Evolutionary conservation across 208 protist species (phyloP).

Genomic region (Leptomonas seymouri): DNA sequence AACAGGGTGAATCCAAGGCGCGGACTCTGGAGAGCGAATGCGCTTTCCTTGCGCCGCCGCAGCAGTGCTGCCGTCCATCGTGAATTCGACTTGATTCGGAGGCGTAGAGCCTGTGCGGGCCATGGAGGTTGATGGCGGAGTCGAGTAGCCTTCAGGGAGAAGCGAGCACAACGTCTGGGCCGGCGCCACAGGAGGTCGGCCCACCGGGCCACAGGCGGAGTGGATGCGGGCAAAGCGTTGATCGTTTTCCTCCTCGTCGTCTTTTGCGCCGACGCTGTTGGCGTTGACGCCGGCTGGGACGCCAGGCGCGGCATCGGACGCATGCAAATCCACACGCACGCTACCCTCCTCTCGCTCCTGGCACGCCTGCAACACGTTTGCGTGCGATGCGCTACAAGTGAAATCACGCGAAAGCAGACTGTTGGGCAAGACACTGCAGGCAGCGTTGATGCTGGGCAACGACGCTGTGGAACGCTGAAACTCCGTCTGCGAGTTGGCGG

Average conservation of each 20-base stretch:
- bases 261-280: not conserved
- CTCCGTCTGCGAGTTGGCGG: not conserved
- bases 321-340: constrained; percentile 6
- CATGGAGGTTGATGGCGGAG: not conserved
- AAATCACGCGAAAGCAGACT: constrained; percentile 2
- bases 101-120: not conserved
- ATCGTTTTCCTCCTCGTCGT: not conserved
- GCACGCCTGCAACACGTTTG: not conserved
- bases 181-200: not conserved
- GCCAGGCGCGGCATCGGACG: constrained; percentile 5
- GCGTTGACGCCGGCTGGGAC: not conserved
- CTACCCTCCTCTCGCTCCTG: constrained; percentile 20
- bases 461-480: constrained; percentile 17
- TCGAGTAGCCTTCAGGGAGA: constrained; percentile 9
- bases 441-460: constrained; percentile 6
- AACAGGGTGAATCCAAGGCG: not conserved
- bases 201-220: not conserved
- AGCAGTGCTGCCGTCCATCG: not conserved
- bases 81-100: not conserved
- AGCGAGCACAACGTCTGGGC: not conserved
- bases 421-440: not conserved
- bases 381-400: not conserved
- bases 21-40: not conserved
- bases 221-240: not conserved
- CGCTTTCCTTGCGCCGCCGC: not conserved